A percentile compares a stretch with the other conserved stretches of the same genome.
These are phyloP conservation scores for Rhodotorula sp. DNA, from an alignment of 1,284 basidiomycete genomes.

Conservation along the genomic window DNA sequence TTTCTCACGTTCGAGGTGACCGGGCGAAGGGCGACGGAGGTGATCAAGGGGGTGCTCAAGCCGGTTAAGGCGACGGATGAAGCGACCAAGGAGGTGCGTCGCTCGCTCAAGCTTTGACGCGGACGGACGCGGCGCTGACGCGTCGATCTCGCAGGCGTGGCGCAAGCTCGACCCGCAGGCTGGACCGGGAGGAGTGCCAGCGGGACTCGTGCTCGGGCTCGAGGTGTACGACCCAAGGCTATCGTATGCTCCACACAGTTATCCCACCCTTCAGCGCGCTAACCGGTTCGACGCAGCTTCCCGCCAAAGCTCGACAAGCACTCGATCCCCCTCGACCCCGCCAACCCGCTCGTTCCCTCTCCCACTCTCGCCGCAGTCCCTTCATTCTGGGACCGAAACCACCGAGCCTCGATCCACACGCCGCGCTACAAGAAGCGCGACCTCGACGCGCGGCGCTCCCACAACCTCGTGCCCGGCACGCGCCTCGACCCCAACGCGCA, in stretches of 20 bases:
- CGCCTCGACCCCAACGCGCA: slow-evolving; percentile 64
- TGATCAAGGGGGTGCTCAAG: slow-evolving; percentile 70
- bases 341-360: slow-evolving; percentile 60
- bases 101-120: background rate
- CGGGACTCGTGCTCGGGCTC: slow-evolving; percentile 73
- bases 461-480: slow-evolving; percentile 75
- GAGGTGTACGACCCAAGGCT: slow-evolving; percentile 77
- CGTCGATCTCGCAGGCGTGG: slow-evolving; percentile 64
- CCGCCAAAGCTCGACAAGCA: slow-evolving; percentile 71
- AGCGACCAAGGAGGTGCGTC: slow-evolving; percentile 12
- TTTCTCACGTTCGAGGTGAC: slow-evolving; percentile 74
- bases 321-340: slow-evolving; percentile 27
- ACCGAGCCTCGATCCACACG: slow-evolving; percentile 59
- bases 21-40: slow-evolving; percentile 76
- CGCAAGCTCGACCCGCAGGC: slow-evolving; percentile 54
- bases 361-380: slow-evolving; percentile 62
- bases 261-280: no score
- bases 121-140: background rate
- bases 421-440: slow-evolving; percentile 79
- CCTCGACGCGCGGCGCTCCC: slow-evolving; percentile 71
- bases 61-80: slow-evolving; percentile 54
- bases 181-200: slow-evolving; percentile 65
- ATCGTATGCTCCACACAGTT: slow-evolving; percentile 55
- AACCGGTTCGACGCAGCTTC: slow-evolving; percentile 58
- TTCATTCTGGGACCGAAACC: slow-evolving; percentile 66